These are phyloP conservation scores for Malassezia japonica DNA, from an alignment of 1,284 basidiomycete genomes.

Conservation along the genomic window DNA sequence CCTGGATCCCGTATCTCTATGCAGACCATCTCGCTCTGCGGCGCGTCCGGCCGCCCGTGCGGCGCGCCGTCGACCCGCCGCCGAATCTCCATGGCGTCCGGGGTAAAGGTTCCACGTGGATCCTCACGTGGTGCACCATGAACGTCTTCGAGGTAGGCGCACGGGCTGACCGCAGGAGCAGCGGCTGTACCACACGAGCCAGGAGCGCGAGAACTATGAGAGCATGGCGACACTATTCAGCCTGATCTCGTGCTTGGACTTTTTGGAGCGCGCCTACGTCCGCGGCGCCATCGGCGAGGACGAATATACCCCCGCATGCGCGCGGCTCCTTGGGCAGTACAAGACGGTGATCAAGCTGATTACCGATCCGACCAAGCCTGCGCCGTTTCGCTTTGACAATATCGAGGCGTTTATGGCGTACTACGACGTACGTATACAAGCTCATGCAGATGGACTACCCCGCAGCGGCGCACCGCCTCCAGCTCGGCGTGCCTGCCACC, in stretches of 20 bases:
- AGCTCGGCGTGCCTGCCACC: slow-evolving; percentile 89
- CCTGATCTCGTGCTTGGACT: slow-evolving; percentile 82
- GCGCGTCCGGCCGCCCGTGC: too few species aligned
- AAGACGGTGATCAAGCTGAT: slow-evolving; percentile 93
- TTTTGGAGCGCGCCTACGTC: slow-evolving; percentile 89
- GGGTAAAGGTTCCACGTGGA: neutral
- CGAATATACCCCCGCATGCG: slow-evolving; percentile 89
- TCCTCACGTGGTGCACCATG: too few species aligned
- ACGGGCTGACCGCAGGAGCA: slow-evolving; percentile 59
- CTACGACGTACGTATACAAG: slow-evolving; percentile 60
- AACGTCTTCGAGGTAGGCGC: slow-evolving; percentile 16
- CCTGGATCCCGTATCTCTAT: neutral
- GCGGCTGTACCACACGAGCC: slow-evolving; percentile 73
- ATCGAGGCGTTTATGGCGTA: slow-evolving; percentile 69
- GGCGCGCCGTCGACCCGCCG: neutral
- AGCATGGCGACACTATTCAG: slow-evolving; percentile 82
- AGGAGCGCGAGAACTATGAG: slow-evolving; percentile 79
- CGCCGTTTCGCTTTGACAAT: slow-evolving; percentile 24
- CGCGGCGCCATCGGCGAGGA: slow-evolving; percentile 74
- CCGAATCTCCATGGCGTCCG: neutral
- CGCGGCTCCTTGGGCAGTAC: slow-evolving; percentile 81
- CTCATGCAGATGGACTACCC: slow-evolving; percentile 70
- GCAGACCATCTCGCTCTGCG: neutral
- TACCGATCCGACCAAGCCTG: slow-evolving; percentile 60
- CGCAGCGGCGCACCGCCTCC: slow-evolving; percentile 77